phyloP scores from a whole-genome alignment of 2,329 filamentous ascomycete genomes.

The Pyricularia sp. region DNA sequence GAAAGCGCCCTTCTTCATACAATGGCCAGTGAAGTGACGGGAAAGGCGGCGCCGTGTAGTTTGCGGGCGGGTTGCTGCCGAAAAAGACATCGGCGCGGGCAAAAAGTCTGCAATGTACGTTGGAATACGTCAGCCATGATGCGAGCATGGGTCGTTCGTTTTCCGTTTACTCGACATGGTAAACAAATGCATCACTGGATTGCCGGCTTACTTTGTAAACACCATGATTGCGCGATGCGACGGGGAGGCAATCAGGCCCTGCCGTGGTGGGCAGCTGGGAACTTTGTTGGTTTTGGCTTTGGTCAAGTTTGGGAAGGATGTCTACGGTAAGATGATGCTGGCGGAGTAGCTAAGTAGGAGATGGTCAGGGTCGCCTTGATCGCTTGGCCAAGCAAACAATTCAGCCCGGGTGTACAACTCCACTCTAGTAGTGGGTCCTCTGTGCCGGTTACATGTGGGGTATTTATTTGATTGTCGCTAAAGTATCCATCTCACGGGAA shows the following conservation, averaged over 20 bases:
- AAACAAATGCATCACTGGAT: neutral
- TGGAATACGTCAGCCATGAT: neutral
- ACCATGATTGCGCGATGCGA: neutral
- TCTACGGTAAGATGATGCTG: neutral
- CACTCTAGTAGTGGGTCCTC: neutral
- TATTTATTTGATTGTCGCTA: no score
- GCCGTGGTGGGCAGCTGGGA: neutral
- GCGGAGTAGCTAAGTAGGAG: neutral
- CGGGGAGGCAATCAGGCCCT: neutral
- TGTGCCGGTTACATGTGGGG: no score
- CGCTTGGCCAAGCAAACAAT: neutral
- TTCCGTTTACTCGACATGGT: neutral
- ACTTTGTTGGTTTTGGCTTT: neutral
- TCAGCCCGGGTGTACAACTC: neutral
- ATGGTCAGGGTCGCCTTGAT: neutral
- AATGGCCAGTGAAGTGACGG: conserved; percentile 72
- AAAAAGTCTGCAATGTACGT: neutral
- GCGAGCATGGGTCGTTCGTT: neutral
- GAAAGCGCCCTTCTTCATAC: conserved; percentile 34
- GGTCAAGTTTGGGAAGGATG: neutral
- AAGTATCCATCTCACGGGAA: neutral
- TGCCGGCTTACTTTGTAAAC: neutral
- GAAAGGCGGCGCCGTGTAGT: conserved; percentile 59
- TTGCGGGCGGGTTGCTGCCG: conserved; percentile 24
- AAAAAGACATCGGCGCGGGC: neutral